Percentiles rank a stretch among this genome's conserved stretches.
phyloP scores from a whole-genome alignment of 257 asterid species.

The Agastache rugosa region DNA sequence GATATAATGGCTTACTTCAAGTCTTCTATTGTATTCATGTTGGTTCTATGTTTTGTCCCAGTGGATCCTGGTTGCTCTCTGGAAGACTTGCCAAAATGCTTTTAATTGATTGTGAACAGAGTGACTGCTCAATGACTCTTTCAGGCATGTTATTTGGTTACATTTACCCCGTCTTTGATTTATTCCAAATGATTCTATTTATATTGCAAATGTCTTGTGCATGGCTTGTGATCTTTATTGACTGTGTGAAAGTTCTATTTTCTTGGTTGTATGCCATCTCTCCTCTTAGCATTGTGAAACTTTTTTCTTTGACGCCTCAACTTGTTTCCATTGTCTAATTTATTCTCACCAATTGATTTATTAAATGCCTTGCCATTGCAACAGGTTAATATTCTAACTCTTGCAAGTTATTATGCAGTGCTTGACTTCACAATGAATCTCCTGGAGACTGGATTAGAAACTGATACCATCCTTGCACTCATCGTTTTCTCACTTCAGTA shows the following conservation, averaged over 20 bases:
- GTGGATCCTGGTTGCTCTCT: constrained; percentile 94
- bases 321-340: constrained; percentile 12
- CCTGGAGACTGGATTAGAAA: constrained; percentile 77
- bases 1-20: constrained; percentile 20
- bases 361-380: constrained; percentile 24
- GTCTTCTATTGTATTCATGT: constrained; percentile 27
- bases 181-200: constrained; percentile 13
- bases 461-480: constrained; percentile 74
- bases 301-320: background rate
- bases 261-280: constrained; percentile 14
- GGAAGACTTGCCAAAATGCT: constrained; percentile 94
- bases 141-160: constrained; percentile 65
- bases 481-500: constrained; percentile 86
- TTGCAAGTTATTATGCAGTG: constrained; percentile 58
- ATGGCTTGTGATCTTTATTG: background rate
- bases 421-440: constrained; percentile 86
- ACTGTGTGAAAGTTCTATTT: background rate
- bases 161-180: constrained; percentile 21
- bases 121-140: constrained; percentile 85
- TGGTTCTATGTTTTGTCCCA: constrained; percentile 40
- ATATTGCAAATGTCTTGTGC: background rate
- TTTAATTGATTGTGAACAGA: constrained; percentile 88
- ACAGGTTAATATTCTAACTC: constrained; percentile 18
- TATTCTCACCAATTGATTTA: background rate
- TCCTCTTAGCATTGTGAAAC: background rate